These are phyloP conservation scores for Byssothecium circinans DNA, from an alignment of 2,329 filamentous ascomycete genomes.

Conservation along the genomic window DNA sequence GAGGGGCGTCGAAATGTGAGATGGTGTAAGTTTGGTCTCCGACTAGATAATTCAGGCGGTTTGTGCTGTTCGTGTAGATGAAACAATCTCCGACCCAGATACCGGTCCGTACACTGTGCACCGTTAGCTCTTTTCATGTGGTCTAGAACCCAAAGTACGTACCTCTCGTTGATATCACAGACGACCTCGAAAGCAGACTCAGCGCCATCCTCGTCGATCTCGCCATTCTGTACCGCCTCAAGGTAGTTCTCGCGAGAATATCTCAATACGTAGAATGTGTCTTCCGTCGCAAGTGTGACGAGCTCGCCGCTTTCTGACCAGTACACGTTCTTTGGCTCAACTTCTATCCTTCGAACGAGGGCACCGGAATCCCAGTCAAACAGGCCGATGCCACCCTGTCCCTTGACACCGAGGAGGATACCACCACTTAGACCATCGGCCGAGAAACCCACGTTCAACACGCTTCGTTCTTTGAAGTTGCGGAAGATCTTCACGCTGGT, in stretches of 20 bases:
- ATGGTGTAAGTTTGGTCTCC: constrained; percentile 98
- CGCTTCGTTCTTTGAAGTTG: constrained; percentile 95
- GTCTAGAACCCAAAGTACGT: constrained; percentile 35
- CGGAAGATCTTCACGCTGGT: constrained; percentile 97
- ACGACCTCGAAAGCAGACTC: constrained; percentile 96
- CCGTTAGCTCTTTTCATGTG: constrained; percentile 13
- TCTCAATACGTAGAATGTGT: constrained; percentile 90
- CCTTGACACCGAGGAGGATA: constrained; percentile 88
- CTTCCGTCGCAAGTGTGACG: constrained; percentile 88
- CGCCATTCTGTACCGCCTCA: constrained; percentile 77
- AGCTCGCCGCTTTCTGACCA: constrained; percentile 98
- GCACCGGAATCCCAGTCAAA: constrained; percentile 94
- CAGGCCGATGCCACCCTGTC: constrained; percentile 90
- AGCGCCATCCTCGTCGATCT: constrained; percentile 87
- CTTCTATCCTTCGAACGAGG: constrained; percentile 88
- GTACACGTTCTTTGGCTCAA: constrained; percentile 73
- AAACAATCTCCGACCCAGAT: constrained; percentile 99
- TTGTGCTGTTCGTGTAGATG: constrained; percentile 96
- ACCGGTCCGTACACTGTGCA: constrained; percentile 76
- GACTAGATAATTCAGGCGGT: constrained; percentile 95
- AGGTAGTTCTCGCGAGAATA: constrained; percentile 89
- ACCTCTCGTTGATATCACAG: constrained; percentile 91
- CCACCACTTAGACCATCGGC: constrained; percentile 90
- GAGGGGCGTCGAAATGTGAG: constrained; percentile 91
- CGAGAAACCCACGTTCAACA: constrained; percentile 91